phyloP scores from a whole-genome alignment of 345 rosid species.

The Citrus trifoliata region DNA sequence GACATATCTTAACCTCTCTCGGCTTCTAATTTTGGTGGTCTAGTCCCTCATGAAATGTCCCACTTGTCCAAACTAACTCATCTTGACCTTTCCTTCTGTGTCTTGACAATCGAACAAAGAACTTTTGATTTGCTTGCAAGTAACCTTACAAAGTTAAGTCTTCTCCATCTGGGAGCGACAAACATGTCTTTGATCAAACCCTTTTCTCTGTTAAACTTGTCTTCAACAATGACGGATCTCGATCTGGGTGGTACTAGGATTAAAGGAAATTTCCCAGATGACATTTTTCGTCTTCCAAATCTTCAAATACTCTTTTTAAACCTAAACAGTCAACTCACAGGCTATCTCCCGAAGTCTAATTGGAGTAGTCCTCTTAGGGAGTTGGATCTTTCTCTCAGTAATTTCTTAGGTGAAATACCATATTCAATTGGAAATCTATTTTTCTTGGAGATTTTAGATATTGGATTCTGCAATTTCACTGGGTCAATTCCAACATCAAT shows the following conservation, averaged over 20 bases:
- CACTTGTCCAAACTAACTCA: too few species aligned
- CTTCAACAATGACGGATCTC: conserved; percentile 8
- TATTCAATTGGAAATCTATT: not conserved
- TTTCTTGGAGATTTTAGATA: not conserved
- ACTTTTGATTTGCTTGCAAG: not conserved
- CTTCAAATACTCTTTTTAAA: not conserved
- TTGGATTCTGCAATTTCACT: not conserved
- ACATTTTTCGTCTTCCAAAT: conserved; percentile 3
- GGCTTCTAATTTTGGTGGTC: too few species aligned
- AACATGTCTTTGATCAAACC: not conserved
- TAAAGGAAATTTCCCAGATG: conserved; percentile 6
- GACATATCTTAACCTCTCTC: too few species aligned
- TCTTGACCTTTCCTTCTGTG: too few species aligned
- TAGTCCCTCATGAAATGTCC: too few species aligned
- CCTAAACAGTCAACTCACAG: rapidly evolving
- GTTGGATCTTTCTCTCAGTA: not conserved
- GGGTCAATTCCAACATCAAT: not conserved
- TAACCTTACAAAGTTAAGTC: conserved; percentile 5
- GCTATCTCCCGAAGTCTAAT: not conserved
- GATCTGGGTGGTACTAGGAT: rapidly evolving
- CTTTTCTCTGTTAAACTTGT: conserved; percentile 5
- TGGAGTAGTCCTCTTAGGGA: not conserved
- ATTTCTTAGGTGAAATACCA: not conserved
- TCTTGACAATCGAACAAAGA: too few species aligned
- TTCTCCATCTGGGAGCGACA: not conserved